Evolutionary conservation across 768 basidiomycete species (phyloP).

Genomic region (Xerocomellus intermedius): DNA sequence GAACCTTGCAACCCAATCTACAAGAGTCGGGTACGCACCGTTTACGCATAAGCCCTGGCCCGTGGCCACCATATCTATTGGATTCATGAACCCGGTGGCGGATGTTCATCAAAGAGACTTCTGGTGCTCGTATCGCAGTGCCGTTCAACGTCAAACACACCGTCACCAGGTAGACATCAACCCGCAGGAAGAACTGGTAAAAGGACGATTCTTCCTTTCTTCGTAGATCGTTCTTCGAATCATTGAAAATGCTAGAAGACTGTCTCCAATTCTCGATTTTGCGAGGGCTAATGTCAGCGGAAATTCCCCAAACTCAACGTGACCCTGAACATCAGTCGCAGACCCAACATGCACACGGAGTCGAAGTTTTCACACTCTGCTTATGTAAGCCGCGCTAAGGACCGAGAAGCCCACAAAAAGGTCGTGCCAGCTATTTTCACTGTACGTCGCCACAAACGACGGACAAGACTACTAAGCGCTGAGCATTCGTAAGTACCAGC

Average conservation of each 20-base stretch:
- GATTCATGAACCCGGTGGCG: slow-evolving; percentile 19
- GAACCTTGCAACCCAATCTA: neutral
- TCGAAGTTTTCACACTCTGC: neutral
- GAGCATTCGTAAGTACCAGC: no score
- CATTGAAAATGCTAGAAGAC: slow-evolving; percentile 10
- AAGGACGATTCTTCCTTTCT: slow-evolving; percentile 19
- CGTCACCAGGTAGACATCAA: slow-evolving; percentile 9
- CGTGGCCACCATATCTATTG: neutral
- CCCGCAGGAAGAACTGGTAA: slow-evolving; percentile 3
- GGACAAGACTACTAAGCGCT: no score
- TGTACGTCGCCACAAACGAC: no score
- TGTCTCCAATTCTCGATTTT: slow-evolving; percentile 16
- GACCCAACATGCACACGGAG: neutral
- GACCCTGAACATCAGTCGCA: no score
- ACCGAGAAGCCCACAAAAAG: no score
- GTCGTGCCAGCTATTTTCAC: no score
- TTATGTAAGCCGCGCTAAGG: slow-evolving; percentile 9
- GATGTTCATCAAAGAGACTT: slow-evolving; percentile 4
- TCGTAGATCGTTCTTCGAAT: slow-evolving; percentile 21
- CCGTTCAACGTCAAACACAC: neutral
- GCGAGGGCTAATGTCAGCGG: slow-evolving; percentile 12
- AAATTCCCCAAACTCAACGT: slow-evolving; percentile 5
- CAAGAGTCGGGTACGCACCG: slow-evolving; percentile 2
- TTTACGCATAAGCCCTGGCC: neutral
- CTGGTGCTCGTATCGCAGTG: neutral